Evolutionary conservation across 1,139 yeast species (phyloP), one percentile per base, ranked within the genome.

Genomic region (Candida sanyaensis): DNA sequence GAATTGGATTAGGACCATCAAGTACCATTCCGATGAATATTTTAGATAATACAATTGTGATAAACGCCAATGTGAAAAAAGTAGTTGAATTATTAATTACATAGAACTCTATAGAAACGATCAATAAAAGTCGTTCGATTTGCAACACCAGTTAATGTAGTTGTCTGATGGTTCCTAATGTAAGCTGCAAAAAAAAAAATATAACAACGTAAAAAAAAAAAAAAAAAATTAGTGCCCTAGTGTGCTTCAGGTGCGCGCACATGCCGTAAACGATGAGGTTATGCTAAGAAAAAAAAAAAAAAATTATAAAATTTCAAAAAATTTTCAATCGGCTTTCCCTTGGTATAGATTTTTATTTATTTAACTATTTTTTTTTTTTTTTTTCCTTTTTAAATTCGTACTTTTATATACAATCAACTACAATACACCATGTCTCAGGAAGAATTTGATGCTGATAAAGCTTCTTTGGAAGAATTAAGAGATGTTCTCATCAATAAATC

Each of bases 401-500:
- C 12, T 17, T 17, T 17, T 17, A 17, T 17, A 23, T 26, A 21
- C 42, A 37, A 29, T 32, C 34, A 23, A 65, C 69, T 24, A 43
- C 24, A 4, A 30, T 11, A n/a, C 26, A 43, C 23, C 12, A 52
- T 50, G 55, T 43, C 48, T 24, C 55, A 67, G 30, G 65, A 60
- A 38, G 71, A 65, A 50, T 64, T 74, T 43, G 68, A 75, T 58
- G 71, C 77, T 50, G 84, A 80, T 56, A 62, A 64, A 41, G 83
- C 87, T 44, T 65, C 81, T 44, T 66, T 86, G 54, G 92, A 86
- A 57, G 81, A 83, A 61, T 74, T 88, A 53, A 80, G 93, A 69
- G 93, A 87, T 59, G 77, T 86, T 48, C 73, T 88, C 51, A 63
- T 79, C 51, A 85, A 86, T 74, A 78, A 75, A 54, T 56, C 75